Base-by-base conservation (phyloP, 306 rosid genomes). In the Rosa chinensis region DNA sequence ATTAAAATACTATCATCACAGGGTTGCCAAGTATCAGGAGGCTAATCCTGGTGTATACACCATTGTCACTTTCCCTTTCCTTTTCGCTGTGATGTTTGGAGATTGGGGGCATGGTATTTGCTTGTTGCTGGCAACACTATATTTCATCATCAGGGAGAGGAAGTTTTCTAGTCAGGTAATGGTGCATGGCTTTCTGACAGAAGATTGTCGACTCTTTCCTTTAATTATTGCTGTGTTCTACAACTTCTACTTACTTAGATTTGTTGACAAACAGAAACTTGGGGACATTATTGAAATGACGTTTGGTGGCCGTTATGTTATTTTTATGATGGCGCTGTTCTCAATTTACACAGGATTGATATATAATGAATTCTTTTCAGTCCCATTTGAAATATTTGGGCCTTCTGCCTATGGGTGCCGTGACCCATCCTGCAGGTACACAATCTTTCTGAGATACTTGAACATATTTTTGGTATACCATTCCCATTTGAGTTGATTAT, bases 51-150 rank as follows among this genome's bases (percentile, higher is more conserved):
- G 93, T 73, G 93, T 91, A 63, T 93, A 83, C 83, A 88, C 94
- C 45, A 82, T 91, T 62, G 56, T 88, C 78, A 93, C 92, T 8
- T 93, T 93, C 83, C 94, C 94, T 35, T 93, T 93, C 89, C 97
- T 93, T 87, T 91, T 93, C 71, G 93, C 94, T 73, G 94, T 93
- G 59, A 89, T 93, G 97, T 93, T 93, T 82, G 93, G 94, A 70
- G 97, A 93, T 79, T 91, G 93, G 97, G 94, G 93, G 61, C 98
- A 93, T 79, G 98, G 98, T 55, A 83, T 89, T 77, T 93, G 98
- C 86, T 85, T 91, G 89, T 83, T 93, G 81, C 84, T 93, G 47
- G 97, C 89, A 32, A 72, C 91, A 70, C 85, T 88, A 77, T 91
- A 88, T 89, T 85, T 91, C 77, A 89, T 93, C 77, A 79, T 87